Evolutionary conservation across 2,329 filamentous ascomycete species (phyloP), one percentile per base, ranked within the genome.

Genomic region (Xylariaceae sp.): DNA sequence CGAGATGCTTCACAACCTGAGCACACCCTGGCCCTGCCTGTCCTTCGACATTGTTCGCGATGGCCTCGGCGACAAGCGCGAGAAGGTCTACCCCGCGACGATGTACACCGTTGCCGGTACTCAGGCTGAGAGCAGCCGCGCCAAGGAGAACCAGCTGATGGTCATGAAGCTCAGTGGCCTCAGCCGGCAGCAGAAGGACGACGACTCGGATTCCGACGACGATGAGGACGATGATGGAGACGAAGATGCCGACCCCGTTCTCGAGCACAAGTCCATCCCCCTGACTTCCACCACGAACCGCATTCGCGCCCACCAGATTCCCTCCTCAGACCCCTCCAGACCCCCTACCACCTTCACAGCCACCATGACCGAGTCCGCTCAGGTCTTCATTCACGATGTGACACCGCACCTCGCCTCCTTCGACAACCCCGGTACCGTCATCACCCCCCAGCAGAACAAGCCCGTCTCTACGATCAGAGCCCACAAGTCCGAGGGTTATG

Each of bases 71-170:
- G 88, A 96, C 72, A 87, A 91, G 74, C 88, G 94, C 71, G 71
- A 73, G 63, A 95, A 88, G 74, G 87, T 88, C n/a, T 99, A 95
- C 75, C 94, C 94, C 30, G 91, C 92, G 54, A 97, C 93, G 60
- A 88, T 97, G 77, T 99, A 97, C 77, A 88, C 92, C 9, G 92
- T 97, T 37, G 88, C 92, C 15, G 94, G 94, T 61, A 99, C 94
- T 10, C 94, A 99, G 78, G 94, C 94, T 45, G 92, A 93, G 68
- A 80, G 77, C 60, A 79, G 80, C 53, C 83, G 86, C 66, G 82
- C 88, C 53, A 88, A 86, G 73, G 94, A 99, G 71, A 99, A 99
- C 74, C 87, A 95, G 75, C 79, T 99, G 70, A 88, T 97, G 85
- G 87, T 97, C 45, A 90, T 97, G 84, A 97, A 97, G 78, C 87